Evolutionary conservation across 1,284 basidiomycete genomes (phyloP).

Genomic region (Fomitiporia mediterranea): DNA sequence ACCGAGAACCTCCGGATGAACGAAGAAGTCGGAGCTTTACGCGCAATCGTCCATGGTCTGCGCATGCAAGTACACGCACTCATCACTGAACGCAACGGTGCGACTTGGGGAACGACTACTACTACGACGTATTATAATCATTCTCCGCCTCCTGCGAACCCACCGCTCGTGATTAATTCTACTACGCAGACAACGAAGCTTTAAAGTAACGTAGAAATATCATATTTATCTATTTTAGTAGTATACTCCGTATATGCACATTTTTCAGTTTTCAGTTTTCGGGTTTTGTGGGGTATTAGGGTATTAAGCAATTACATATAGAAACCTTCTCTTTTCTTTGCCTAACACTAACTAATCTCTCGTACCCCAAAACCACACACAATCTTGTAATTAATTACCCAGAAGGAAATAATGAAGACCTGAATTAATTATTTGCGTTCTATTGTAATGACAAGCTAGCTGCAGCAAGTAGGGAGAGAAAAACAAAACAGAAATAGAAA

Average conservation of each 20-base stretch:
- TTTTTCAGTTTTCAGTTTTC: too few species aligned
- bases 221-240: too few species aligned
- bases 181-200: slow-evolving; percentile 18
- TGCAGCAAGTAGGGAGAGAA: not conserved
- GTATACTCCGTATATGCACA: too few species aligned
- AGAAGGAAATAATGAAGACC: not conserved
- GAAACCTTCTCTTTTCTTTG: too few species aligned
- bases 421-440: slow-evolving; percentile 4
- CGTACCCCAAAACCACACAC: not conserved
- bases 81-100: slow-evolving; percentile 16
- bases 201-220: slow-evolving; percentile 1
- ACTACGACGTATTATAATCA: slow-evolving; percentile 5
- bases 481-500: not conserved
- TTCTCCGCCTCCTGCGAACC: not conserved
- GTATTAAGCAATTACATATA: too few species aligned
- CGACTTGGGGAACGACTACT: slow-evolving; percentile 1
- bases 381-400: not conserved
- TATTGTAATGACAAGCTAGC: not conserved
- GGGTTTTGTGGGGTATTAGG: too few species aligned
- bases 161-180: slow-evolving; percentile 5
- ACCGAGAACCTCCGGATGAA: slow-evolving; percentile 69
- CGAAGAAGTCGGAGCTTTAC: slow-evolving; percentile 72
- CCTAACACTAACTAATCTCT: too few species aligned
- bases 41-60: slow-evolving; percentile 71
- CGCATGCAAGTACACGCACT: slow-evolving; percentile 62